These are phyloP conservation scores for Massariosphaeria phaeospora DNA, from an alignment of 495 filamentous ascomycete genomes.

Conservation along the genomic window DNA sequence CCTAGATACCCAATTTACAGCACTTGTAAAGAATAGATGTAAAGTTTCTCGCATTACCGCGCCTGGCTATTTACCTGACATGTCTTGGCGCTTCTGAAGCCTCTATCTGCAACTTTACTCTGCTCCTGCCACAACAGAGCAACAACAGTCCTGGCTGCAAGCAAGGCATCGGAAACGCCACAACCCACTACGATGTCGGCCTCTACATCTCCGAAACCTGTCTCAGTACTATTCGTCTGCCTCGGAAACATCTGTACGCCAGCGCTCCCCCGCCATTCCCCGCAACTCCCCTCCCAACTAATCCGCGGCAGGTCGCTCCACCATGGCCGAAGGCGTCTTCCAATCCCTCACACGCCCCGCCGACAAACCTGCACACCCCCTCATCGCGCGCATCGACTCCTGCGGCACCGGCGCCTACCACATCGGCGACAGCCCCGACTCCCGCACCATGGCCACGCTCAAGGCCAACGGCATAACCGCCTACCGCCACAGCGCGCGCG, in stretches of 20 bases:
- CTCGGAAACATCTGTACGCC: constrained; percentile 87
- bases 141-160: constrained; percentile 18
- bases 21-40: no score
- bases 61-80: no score
- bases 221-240: constrained; percentile 91
- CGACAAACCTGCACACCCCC: constrained; percentile 48
- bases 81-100: no score
- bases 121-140: no score
- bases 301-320: constrained; percentile 54
- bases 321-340: constrained; percentile 96
- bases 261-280: constrained; percentile 3
- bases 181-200: constrained; percentile 3
- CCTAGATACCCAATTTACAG: no score
- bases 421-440: constrained; percentile 64
- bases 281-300: constrained; percentile 1
- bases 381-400: constrained; percentile 72
- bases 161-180: constrained; percentile 10
- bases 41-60: no score
- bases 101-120: no score
- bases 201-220: constrained; percentile 35
- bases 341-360: constrained; percentile 56
- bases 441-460: constrained; percentile 79
- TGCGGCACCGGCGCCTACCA: constrained; percentile 89
- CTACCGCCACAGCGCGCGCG: constrained; percentile 73
- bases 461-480: constrained; percentile 64